Percentiles rank a stretch among this genome's conserved stretches.
Conservation (phyloP, 2,329 filamentous ascomycete species). For the Monosporascus sp. region DNA sequence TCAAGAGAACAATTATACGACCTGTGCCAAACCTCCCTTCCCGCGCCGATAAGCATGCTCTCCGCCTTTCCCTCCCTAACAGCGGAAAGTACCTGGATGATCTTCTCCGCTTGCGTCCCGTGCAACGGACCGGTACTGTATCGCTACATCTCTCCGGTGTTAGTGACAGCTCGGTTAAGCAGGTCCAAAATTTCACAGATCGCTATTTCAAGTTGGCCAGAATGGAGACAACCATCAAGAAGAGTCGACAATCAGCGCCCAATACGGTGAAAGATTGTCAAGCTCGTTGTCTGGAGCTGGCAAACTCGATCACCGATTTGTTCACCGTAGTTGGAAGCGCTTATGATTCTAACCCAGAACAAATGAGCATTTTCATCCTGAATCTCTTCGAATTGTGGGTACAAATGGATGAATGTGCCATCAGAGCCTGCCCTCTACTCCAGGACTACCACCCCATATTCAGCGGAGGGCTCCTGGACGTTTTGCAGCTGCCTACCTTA, state of each 20-base stretch:
- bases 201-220: constrained; percentile 10
- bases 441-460: constrained; percentile 47
- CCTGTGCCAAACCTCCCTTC: constrained; percentile 33
- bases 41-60: constrained; percentile 12
- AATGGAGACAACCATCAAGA: constrained; percentile 5
- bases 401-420: constrained; percentile 45
- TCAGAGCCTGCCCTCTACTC: constrained; percentile 40
- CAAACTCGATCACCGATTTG: constrained; percentile 30
- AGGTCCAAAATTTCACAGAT: constrained; percentile 14
- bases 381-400: constrained; percentile 54
- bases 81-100: constrained; percentile 30
- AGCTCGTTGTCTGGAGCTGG: constrained; percentile 19
- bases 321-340: constrained; percentile 24
- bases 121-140: neutral
- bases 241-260: neutral
- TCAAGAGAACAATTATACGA: constrained; percentile 33
- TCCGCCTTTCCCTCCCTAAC: constrained; percentile 34
- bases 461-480: constrained; percentile 42
- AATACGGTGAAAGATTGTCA: neutral
- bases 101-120: constrained; percentile 2
- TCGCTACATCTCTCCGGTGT: constrained; percentile 14
- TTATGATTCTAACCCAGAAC: constrained; percentile 41
- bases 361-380: constrained; percentile 48
- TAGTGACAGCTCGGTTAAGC: constrained; percentile 17
- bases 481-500: constrained; percentile 43